Evolutionary conservation across 257 asterid species (phyloP).

Genomic region (Echites panduratus): DNA sequence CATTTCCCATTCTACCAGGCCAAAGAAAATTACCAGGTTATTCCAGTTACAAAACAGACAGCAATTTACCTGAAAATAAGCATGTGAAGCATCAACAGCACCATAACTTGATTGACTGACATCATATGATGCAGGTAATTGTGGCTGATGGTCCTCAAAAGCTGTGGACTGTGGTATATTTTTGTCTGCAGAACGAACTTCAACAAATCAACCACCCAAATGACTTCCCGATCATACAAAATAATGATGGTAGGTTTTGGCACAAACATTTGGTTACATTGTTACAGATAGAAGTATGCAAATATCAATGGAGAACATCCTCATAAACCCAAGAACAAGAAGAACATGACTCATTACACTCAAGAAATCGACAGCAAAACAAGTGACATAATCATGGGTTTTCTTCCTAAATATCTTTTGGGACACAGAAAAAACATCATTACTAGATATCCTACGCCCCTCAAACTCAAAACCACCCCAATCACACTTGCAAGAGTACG

Average conservation of each 20-base stretch:
- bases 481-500: neutral
- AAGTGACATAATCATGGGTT: neutral
- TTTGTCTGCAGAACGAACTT: conserved; percentile 40
- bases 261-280: neutral
- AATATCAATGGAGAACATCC: neutral
- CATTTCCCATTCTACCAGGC: neutral
- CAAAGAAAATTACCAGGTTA: neutral
- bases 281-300: neutral
- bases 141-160: conserved; percentile 38
- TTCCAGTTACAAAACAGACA: conserved; percentile 1
- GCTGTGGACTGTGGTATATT: conserved; percentile 37
- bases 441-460: neutral
- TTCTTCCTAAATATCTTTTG: neutral
- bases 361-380: neutral
- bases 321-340: neutral
- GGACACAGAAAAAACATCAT: neutral
- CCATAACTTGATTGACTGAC: conserved; percentile 50
- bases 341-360: neutral
- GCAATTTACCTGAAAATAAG: conserved; percentile 51
- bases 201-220: conserved; percentile 2
- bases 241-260: neutral
- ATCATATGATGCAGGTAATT: conserved; percentile 43
- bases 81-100: conserved; percentile 49
- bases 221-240: neutral
- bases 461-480: neutral